Evolutionary conservation across 805 yeast species (phyloP), one percentile per base, ranked within the genome.

Genomic region (Hanseniaspora occidentalis): DNA sequence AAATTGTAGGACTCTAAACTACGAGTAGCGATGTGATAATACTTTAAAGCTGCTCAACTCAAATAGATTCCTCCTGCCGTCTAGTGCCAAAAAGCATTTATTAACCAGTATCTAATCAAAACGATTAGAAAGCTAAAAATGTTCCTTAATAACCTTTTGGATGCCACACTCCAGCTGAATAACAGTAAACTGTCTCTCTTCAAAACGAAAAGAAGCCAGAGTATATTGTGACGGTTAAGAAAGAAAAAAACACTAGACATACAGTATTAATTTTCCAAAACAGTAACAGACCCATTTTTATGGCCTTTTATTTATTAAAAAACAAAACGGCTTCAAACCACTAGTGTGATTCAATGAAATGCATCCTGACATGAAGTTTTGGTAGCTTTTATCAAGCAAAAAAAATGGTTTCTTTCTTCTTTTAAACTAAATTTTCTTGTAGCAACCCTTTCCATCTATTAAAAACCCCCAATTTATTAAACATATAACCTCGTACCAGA

Each of bases 231-330:
- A 37, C 33, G 21, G 31, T n/a, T 14, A 18, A 21, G 23, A 26
- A 24, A 27, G 14, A 21, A 31, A 50, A 42, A 46, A 47, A 45
- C 55, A 55, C 67, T 64, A 58, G 65, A 74, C 77, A 79, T 71
- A 66, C 58, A 65, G 63, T 62, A 66, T 84, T 73, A 51, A 59
- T 88, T 77, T 88, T 71, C 96, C 96, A 88, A 83, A 77, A 94
- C 79, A 75, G 89, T 89, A 88, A 89, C 96, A 88, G 96, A 81
- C 81, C 67, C 65, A 67, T 67, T 69, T 72, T 74, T 71, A 66
- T 61, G 59, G 52, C 42, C 46, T 22, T 22, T 25, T n/a, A 18
- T 27, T 40, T 26, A 14, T 11, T 56, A 57, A 57, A 36, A 41
- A 43, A 18, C 46, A 18, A n/a, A 23, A 23, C n/a, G n/a, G n/a